Evolutionary conservation across 306 rosid genomes (phyloP).

Genomic region (Astragalus membranaceus): DNA sequence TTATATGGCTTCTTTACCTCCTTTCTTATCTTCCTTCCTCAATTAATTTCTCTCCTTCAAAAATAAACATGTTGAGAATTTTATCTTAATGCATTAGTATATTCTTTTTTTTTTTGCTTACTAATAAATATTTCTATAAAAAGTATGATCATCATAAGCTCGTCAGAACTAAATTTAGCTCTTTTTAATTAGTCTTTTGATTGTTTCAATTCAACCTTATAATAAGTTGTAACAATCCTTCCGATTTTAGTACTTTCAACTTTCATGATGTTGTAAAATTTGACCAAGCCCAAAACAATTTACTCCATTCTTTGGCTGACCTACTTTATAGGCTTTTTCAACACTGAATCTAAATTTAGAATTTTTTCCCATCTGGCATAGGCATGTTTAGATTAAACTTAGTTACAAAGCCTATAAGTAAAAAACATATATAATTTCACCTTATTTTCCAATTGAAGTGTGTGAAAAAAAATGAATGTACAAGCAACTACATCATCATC

Average conservation of each 20-base stretch:
- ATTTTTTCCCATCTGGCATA: conserved; percentile 4
- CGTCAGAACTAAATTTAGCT: neutral
- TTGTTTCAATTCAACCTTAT: neutral
- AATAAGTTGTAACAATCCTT: neutral
- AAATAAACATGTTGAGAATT: neutral
- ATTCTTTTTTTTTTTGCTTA: neutral
- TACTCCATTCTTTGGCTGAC: conserved; percentile 10
- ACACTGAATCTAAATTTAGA: conserved; percentile 20
- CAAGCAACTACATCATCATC: neutral
- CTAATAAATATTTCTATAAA: neutral
- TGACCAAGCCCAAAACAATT: conserved; percentile 1
- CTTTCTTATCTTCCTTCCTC: no score
- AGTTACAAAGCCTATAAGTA: neutral
- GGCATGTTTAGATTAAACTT: conserved; percentile 2
- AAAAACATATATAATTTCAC: neutral
- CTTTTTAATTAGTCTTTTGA: neutral
- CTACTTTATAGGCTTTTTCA: conserved; percentile 18
- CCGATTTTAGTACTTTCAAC: neutral
- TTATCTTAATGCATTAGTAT: neutral
- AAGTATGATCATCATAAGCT: conserved; percentile 8
- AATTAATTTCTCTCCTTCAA: neutral
- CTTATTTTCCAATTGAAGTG: neutral
- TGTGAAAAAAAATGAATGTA: conserved; percentile 2
- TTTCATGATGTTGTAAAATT: neutral
- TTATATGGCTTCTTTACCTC: neutral